Conservation (phyloP, 306 rosid genomes). For the Citrullus mucosospermus region DNA sequence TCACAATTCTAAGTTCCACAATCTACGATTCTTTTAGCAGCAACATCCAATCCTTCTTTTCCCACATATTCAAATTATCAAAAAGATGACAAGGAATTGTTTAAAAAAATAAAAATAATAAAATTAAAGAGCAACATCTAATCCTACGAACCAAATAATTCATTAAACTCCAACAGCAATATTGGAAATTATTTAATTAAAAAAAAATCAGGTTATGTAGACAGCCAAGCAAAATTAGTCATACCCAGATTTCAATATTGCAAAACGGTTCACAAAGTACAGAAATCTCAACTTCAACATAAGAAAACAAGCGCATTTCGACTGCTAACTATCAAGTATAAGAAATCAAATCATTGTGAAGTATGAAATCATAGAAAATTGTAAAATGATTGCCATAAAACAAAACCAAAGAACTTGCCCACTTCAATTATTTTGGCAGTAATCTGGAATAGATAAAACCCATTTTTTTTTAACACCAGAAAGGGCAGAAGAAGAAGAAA, state of each 20-base stretch:
- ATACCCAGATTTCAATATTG: neutral
- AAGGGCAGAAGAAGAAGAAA: neutral
- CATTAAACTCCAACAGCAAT: neutral
- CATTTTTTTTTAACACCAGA: neutral
- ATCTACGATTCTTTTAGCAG: neutral
- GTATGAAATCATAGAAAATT: neutral
- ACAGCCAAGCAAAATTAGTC: neutral
- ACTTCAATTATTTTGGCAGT: neutral
- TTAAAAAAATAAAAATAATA: neutral
- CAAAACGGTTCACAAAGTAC: neutral
- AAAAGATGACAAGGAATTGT: neutral
- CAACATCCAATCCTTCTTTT: neutral
- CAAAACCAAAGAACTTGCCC: neutral
- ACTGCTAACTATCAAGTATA: neutral
- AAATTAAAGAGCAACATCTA: neutral
- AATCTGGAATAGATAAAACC: neutral
- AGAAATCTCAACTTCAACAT: neutral
- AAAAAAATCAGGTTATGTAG: neutral
- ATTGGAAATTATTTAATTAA: neutral
- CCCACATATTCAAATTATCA: neutral
- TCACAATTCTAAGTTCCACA: neutral
- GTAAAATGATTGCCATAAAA: neutral
- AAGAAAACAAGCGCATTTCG: neutral
- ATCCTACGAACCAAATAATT: neutral
- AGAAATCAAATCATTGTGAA: neutral